Evolutionary conservation across 495 filamentous ascomycete species (phyloP).

Genomic region (Amphirosellinia nigrospora): DNA sequence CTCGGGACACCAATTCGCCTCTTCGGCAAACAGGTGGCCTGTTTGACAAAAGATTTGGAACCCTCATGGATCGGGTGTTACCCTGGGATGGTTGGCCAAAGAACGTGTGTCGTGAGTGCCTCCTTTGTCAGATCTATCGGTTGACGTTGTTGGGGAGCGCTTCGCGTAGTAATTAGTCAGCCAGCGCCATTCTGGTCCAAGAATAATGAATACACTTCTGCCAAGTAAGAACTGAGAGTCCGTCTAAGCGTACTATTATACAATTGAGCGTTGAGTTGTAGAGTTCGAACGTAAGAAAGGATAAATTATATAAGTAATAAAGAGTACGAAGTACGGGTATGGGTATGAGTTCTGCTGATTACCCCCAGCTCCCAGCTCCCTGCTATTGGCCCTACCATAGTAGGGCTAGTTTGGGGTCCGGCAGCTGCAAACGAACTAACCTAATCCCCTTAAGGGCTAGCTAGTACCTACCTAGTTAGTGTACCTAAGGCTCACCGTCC

Average conservation of each 20-base stretch:
- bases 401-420: not conserved
- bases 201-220: not conserved
- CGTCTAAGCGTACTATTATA: not conserved
- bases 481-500: not conserved
- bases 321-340: too few species aligned
- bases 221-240: not conserved
- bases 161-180: not conserved
- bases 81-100: not conserved
- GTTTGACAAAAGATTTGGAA: slow-evolving; percentile 14
- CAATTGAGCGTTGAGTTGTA: not conserved
- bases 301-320: too few species aligned
- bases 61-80: not conserved
- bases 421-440: not conserved
- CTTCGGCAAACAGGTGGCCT: not conserved
- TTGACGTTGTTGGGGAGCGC: not conserved
- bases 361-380: too few species aligned
- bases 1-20: slow-evolving; percentile 9
- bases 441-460: not conserved
- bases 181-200: not conserved
- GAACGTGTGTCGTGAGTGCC: not conserved
- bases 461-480: too few species aligned
- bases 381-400: too few species aligned
- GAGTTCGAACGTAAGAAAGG: not conserved
- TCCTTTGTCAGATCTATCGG: slow-evolving; percentile 12
- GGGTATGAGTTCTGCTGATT: too few species aligned